Percentiles rank a stretch among this genome's conserved stretches.
Evolutionary conservation across 75 land plant species (phyloP).

Genomic region (Sequoia sempervirens): DNA sequence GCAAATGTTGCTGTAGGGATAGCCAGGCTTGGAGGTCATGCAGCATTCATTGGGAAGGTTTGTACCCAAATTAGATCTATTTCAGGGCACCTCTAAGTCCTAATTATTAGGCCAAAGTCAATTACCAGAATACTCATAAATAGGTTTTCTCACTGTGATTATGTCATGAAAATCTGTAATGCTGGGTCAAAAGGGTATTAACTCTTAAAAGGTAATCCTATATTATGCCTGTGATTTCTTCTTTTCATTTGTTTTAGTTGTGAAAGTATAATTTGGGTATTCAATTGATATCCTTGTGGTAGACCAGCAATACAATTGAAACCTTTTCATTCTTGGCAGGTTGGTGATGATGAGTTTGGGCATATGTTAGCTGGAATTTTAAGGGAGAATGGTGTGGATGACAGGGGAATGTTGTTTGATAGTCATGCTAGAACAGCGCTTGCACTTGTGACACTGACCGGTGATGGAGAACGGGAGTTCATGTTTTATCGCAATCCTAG

Average conservation of each 20-base stretch:
- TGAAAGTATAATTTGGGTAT: not conserved
- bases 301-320: not conserved
- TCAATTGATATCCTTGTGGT: not conserved
- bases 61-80: not conserved
- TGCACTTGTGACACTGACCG: slow-evolving; percentile 44
- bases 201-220: too few species aligned
- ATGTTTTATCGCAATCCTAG: slow-evolving; percentile 55
- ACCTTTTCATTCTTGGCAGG: slow-evolving; percentile 18
- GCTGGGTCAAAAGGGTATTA: too few species aligned
- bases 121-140: too few species aligned
- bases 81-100: too few species aligned
- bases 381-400: slow-evolving; percentile 27
- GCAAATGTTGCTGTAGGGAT: too few species aligned
- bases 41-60: too few species aligned
- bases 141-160: not conserved
- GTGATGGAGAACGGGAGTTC: slow-evolving; percentile 50
- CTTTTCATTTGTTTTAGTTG: too few species aligned
- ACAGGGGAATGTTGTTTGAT: slow-evolving; percentile 35
- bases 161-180: too few species aligned
- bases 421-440: slow-evolving; percentile 39
- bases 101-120: too few species aligned
- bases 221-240: too few species aligned
- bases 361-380: slow-evolving; percentile 46
- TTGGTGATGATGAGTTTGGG: slow-evolving; percentile 63
- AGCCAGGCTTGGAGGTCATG: too few species aligned